phyloP scores from a whole-genome alignment of 208 protist species.

The Crithidia bombi region DNA sequence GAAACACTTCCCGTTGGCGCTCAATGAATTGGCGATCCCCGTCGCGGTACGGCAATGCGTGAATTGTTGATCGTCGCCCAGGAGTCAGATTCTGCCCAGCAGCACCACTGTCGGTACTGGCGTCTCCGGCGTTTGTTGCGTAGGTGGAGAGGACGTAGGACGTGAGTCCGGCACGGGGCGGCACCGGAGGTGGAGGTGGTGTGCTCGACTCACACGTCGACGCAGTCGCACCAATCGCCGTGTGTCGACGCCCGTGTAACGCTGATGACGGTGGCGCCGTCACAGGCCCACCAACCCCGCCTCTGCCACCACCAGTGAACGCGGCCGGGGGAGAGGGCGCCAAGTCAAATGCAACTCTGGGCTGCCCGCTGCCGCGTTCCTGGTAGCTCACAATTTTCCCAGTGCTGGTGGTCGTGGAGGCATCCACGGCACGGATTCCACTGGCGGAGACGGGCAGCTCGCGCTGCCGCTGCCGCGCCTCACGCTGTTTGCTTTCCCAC shows the following conservation, averaged over 20 bases:
- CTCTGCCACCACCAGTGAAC: background rate
- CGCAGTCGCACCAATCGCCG: constrained; percentile 18
- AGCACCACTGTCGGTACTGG: background rate
- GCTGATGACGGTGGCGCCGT: background rate
- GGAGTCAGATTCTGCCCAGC: background rate
- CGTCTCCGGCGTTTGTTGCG: constrained; percentile 1
- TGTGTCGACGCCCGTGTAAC: constrained; percentile 2
- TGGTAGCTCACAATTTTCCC: constrained; percentile 23
- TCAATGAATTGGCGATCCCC: constrained; percentile 40
- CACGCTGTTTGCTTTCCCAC: constrained; percentile 22
- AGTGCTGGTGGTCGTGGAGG: background rate
- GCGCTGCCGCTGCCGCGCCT: constrained; percentile 5
- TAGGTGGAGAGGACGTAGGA: constrained; percentile 33
- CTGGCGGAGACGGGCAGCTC: background rate
- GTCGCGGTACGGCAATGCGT: constrained; percentile 19
- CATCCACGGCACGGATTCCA: background rate
- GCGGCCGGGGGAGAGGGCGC: background rate
- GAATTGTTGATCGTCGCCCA: background rate
- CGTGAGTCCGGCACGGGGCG: constrained; percentile 27
- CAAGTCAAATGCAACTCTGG: background rate
- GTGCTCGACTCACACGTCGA: background rate
- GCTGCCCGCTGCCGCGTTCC: background rate
- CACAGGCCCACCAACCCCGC: background rate
- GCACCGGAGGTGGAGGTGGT: constrained; percentile 27
- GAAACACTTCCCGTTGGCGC: constrained; percentile 23